Evolutionary conservation across 805 yeast genomes (phyloP), one percentile per base, ranked within the genome.

Genomic region (Wickerhamiella occidentalis): DNA sequence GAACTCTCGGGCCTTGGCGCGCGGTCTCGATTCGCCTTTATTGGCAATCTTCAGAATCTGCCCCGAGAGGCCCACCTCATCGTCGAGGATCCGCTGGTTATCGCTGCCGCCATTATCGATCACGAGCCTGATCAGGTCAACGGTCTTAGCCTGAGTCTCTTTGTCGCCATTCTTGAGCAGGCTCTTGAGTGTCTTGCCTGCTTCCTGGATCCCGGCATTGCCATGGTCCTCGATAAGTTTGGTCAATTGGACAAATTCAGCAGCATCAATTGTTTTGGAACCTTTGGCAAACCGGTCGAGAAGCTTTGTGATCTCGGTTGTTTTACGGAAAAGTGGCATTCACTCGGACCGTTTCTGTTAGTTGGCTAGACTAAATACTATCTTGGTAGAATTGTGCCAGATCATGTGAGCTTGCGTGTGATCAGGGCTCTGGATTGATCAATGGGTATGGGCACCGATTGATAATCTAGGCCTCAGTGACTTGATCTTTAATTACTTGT

Each of bases 241-340:
- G 40, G 35, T 45, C 25, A 45, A 35, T 23, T 45, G 47, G 25
- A 45, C 47, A 35, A 45, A 45, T 33, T 45, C 47, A 1, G 47
- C 47, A 15, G 40, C 47, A 36, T 45, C 47, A 15, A 45, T 25
- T 11, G 35, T 37, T 2, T 17, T 30, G 17, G 35, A 25, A 9
- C 47, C 47, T 9, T 23, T 45, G 13, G 41, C 40, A 18, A 45
- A 45, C 28, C 37, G 43, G 26, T 45, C 37, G 8, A 45, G 43
- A 11, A 45, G 48, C 37, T 26, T 28, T 21, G 48, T 23, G 28
- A 45, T 36, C 15, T 45, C 48, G 3, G 43, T 26, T 11, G 40
- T 45, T 17, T 45, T 37, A 3, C 25, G 26, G 25, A 45, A 45
- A 7, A 37, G 28, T 9, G 36, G 42, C 48, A 45, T 45, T n/a